Base-by-base conservation (phyloP, 2,329 filamentous ascomycete species). In the Fusarium mundagurra region DNA sequence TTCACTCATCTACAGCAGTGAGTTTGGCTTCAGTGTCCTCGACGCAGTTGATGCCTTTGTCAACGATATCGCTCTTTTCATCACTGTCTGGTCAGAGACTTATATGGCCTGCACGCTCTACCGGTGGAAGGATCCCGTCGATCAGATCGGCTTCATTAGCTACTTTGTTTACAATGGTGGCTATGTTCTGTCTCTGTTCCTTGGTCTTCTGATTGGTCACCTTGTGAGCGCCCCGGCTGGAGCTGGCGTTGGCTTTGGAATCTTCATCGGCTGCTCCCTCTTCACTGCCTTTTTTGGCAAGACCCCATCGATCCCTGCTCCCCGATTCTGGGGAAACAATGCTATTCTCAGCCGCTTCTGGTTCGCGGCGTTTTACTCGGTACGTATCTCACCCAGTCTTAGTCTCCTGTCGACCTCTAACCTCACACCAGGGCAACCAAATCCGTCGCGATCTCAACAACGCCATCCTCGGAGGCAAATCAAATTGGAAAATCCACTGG, bases 41-140 rank as follows among this genome's bases (percentile, higher is more conserved):
- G 85, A 88, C 63, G 87, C 86, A 0, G 82, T 89, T 8, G 88
- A 89, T 57, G 81, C 84, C 16, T 89, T 85, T 82, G 83, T 88
- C 71, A 89, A 88, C 76, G 86, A 89, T 58, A 74, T 88, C 6
- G 81, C 85, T 17, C 79, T 89, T 17, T 83, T 89, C 67, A 85
- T 90, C 75, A 84, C 88, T 48, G 83, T 90, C 65, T 84, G 86
- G 84, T 78, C 84, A 48, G 80, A 89, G 81, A 79, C 87, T 51
- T 82, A 88, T 57, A 84, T 84, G 67, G 83, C 86, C 3, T 89
- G 85, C 1, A 88, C 83, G 0, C 82, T 88, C 0, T 88, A 88
- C 66, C 84, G 86, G 22, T 88, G 85, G 80, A 81, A 80, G 18
- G 82, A 86, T 54, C 81, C 87, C 22, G 78, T 82, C 29, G 76